Percentiles rank a stretch among this genome's conserved stretches.
phyloP scores from a whole-genome alignment of 306 rosid genomes.

The Acacia melanoxylon region DNA sequence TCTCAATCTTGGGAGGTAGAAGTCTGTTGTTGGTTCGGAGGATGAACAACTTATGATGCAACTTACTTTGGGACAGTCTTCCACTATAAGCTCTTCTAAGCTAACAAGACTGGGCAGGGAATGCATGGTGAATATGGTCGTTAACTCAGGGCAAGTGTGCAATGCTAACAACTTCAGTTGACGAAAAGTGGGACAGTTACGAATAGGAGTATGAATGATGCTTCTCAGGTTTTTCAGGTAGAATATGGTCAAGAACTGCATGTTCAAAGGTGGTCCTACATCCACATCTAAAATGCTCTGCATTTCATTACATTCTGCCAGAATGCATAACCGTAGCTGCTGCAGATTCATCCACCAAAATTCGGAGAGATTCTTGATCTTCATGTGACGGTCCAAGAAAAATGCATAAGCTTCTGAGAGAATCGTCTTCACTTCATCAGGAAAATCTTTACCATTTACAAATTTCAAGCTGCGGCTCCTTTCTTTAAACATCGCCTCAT shows the following conservation, averaged over 20 bases:
- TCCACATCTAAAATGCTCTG: background rate
- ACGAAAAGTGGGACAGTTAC: no score
- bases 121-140: background rate
- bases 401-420: background rate
- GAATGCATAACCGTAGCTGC: background rate
- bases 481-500: background rate
- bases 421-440: background rate
- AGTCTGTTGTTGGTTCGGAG: no score
- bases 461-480: background rate
- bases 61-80: background rate
- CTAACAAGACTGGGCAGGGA: no score
- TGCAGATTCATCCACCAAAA: background rate
- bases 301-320: conserved; percentile 8
- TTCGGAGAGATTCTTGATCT: background rate
- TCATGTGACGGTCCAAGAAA: conserved; percentile 16
- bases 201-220: background rate
- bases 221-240: background rate
- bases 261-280: no score
- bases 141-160: background rate
- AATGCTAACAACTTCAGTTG: background rate
- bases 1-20: background rate
- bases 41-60: background rate
- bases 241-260: background rate
- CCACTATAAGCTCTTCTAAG: no score
- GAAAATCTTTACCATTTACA: background rate